These are phyloP conservation scores for Carallia pectinifolia DNA, from an alignment of 345 rosid species.

Conservation along the genomic window DNA sequence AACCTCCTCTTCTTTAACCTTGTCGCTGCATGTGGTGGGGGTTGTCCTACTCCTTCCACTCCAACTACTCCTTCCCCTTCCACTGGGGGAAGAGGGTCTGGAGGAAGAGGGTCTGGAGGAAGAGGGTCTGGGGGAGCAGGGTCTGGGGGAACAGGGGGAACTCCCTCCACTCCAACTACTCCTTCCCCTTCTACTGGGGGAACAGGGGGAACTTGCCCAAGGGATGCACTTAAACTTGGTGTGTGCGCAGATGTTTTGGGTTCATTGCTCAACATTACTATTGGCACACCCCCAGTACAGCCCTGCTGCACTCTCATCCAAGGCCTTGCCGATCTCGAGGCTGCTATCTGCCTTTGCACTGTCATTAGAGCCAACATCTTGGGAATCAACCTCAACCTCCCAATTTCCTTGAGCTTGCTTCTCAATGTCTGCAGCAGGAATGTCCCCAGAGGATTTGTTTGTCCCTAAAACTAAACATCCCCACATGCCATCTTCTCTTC, in stretches of 20 bases:
- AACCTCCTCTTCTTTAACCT: slow-evolving; percentile 52
- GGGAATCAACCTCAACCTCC: slow-evolving; percentile 54
- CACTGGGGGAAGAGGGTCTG: too few relatives aligned
- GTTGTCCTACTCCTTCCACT: slow-evolving; percentile 37
- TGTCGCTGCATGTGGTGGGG: slow-evolving; percentile 34
- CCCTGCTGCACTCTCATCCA: slow-evolving; percentile 51
- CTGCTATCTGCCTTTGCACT: slow-evolving; percentile 59
- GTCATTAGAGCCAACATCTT: slow-evolving; percentile 48
- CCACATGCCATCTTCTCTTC: neutral
- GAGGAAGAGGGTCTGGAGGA: too few relatives aligned
- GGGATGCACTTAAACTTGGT: slow-evolving; percentile 50
- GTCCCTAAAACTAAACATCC: slow-evolving; percentile 13
- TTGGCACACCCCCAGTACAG: slow-evolving; percentile 46
- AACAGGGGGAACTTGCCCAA: slow-evolving; percentile 36
- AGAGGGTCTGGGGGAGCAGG: too few relatives aligned
- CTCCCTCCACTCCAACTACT: neutral
- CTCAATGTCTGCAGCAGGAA: slow-evolving; percentile 46
- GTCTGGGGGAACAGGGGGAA: too few relatives aligned
- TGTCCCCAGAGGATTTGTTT: slow-evolving; percentile 43
- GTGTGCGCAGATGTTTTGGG: slow-evolving; percentile 46
- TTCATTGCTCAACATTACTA: slow-evolving; percentile 43
- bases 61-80: too few relatives aligned
- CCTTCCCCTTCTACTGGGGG: slow-evolving; percentile 26
- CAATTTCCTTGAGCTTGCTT: slow-evolving; percentile 48
- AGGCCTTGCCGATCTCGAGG: slow-evolving; percentile 53